Base-by-base conservation (phyloP, 2,329 filamentous ascomycete genomes). In the Botryotinia convoluta region DNA sequence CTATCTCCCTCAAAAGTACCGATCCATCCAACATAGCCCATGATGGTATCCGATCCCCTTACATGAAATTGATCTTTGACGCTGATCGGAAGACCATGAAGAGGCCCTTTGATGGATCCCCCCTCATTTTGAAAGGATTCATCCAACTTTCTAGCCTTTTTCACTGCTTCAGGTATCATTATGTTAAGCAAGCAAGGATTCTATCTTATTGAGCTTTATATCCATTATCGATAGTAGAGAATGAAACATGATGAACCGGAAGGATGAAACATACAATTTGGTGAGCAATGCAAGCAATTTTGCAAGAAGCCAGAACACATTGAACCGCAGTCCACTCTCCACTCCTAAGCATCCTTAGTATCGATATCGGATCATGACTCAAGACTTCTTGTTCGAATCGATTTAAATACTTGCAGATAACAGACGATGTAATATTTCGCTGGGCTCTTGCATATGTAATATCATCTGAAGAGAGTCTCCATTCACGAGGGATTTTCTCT, bases 11-110 rank as follows among this genome's bases (percentile, higher is more conserved):
- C 81, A 75, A 89, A 87, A 0, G 86, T 87, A 8, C 45, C 71
- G 10, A 74, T 65, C 75, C 75, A 76, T n/a, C 88, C 87, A 22
- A 90, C 84, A 77, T 90, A 91, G 9, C 88, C 89, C 83, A 90
- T 90, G 48, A 74, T 80, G 69, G 74, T 75, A 75, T 69, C 77
- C 45, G 74, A 76, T 65, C 76, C 80, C 68, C 69, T 77, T 54
- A 75, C 75, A 76, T 73, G 77, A 72, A 73, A 78, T 73, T 79
- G 79, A 65, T 83, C 82, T 71, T 83, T 83, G 18, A 83, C 74
- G 37, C 78, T 80, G 18, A 84, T 78, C 16, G 82, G 82, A n/a
- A 83, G 76, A 37, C 83, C 78, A 75, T 84, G 79, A 54, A 83
- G 78, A 4, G 80, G 81, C 78, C 79, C 74, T 42, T 32, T 73